Conservation (phyloP, 2,329 filamentous ascomycete genomes). For the Seiridium cupressi region DNA sequence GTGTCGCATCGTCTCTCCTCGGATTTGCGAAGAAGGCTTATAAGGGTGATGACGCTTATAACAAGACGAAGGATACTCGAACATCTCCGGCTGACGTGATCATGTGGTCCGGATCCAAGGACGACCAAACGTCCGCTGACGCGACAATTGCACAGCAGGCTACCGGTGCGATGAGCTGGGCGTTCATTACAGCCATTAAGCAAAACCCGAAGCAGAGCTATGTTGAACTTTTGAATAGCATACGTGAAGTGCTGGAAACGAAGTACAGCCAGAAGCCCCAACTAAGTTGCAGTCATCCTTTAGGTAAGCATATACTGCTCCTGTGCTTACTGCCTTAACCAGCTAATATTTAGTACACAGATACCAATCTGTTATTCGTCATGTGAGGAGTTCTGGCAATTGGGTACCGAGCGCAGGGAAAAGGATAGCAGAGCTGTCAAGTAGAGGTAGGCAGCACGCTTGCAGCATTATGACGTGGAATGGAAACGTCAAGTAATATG, state of each 20-base stretch:
- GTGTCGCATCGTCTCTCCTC: conserved; percentile 78
- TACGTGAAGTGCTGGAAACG: conserved; percentile 83
- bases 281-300: conserved; percentile 91
- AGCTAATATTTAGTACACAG: conserved; percentile 31
- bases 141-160: conserved; percentile 88
- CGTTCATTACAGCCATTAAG: conserved; percentile 88
- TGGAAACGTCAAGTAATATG: too few relatives aligned
- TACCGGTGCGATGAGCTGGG: conserved; percentile 97
- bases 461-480: too few relatives aligned
- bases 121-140: conserved; percentile 93
- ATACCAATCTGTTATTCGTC: conserved; percentile 63
- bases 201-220: conserved; percentile 99
- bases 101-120: conserved; percentile 97
- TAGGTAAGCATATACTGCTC: conserved; percentile 63
- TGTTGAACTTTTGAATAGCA: conserved; percentile 92
- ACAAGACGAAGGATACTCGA: conserved; percentile 81
- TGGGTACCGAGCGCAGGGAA: too few relatives aligned
- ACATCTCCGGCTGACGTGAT: conserved; percentile 93
- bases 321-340: not conserved
- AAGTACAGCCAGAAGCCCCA: conserved; percentile 96
- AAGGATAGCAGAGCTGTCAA: too few relatives aligned
- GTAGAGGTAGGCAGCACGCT: too few relatives aligned
- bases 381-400: conserved; percentile 40
- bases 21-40: conserved; percentile 88
- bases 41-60: conserved; percentile 75